Percentiles rank a stretch among this genome's conserved stretches.
Evolutionary conservation across 2,329 filamentous ascomycete genomes (phyloP).

Genomic region (Drechslerella stenobrocha): DNA sequence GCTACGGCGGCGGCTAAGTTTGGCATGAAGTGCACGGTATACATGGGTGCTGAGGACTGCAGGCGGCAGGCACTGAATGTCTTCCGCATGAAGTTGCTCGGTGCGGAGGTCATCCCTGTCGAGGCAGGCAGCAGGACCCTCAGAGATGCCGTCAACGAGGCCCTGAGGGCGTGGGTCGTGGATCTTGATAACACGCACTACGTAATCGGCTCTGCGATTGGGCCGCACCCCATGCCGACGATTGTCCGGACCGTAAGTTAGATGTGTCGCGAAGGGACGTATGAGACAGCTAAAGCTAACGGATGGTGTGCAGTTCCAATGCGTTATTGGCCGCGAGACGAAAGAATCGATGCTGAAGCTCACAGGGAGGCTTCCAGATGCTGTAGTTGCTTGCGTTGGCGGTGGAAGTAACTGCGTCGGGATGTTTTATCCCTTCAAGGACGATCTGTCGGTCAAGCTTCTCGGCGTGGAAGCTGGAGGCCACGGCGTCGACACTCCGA

Average conservation of each 20-base stretch:
- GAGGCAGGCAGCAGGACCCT: slow-evolving; percentile 74
- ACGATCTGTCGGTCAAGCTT: slow-evolving; percentile 81
- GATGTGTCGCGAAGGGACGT: neutral
- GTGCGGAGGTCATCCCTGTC: slow-evolving; percentile 87
- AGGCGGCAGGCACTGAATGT: slow-evolving; percentile 95
- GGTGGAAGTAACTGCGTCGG: slow-evolving; percentile 92
- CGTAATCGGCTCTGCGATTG: slow-evolving; percentile 96
- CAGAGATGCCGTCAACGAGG: slow-evolving; percentile 59
- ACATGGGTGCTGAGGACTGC: slow-evolving; percentile 98
- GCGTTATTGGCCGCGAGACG: slow-evolving; percentile 91
- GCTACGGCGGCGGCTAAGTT: slow-evolving; percentile 98
- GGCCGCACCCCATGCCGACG: slow-evolving; percentile 94
- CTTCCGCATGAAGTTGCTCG: slow-evolving; percentile 95
- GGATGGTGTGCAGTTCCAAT: slow-evolving; percentile 69
- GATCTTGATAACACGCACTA: slow-evolving; percentile 94
- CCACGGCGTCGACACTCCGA: slow-evolving; percentile 81
- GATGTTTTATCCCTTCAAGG: slow-evolving; percentile 97
- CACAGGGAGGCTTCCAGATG: slow-evolving; percentile 87
- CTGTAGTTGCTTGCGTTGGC: slow-evolving; percentile 93
- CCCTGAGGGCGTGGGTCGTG: slow-evolving; percentile 89
- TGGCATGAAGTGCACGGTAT: slow-evolving; percentile 95
- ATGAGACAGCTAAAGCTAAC: slow-evolving; percentile 2
- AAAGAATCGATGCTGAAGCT: slow-evolving; percentile 85
- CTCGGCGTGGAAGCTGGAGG: slow-evolving; percentile 94
- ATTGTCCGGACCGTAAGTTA: slow-evolving; percentile 74